A percentile compares a stretch with the other conserved stretches of the same genome.
Evolutionary conservation across 495 filamentous ascomycete genomes (phyloP).

Genomic region (Neurospora hispaniola): DNA sequence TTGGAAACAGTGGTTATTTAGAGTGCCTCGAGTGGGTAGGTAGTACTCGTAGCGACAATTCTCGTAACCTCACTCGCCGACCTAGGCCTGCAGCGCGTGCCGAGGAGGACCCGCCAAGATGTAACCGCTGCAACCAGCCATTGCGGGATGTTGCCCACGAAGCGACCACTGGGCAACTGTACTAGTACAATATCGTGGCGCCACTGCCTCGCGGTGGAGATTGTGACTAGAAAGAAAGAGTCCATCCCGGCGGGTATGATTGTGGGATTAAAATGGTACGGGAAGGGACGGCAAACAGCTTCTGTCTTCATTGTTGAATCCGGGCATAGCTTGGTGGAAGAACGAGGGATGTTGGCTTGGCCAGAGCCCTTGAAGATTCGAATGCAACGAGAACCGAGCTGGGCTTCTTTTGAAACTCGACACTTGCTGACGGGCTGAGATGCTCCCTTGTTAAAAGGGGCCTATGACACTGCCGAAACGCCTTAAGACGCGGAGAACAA

Average conservation of each 20-base stretch:
- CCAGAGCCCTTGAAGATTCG: not conserved
- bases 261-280: not conserved
- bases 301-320: not conserved
- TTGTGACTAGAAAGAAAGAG: not conserved
- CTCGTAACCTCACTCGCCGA: not conserved
- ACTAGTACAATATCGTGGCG: not conserved
- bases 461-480: not conserved
- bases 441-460: not conserved
- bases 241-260: not conserved
- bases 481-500: not conserved
- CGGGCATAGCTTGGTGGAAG: not conserved
- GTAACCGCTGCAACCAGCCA: constrained; percentile 1
- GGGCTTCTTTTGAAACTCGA: not conserved
- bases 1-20: not conserved
- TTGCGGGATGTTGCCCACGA: not conserved
- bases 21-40: not conserved
- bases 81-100: not conserved
- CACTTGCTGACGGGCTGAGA: not conserved
- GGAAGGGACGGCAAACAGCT: not conserved
- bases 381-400: not conserved
- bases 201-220: not conserved
- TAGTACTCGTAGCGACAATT: not conserved
- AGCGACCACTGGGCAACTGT: not conserved
- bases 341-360: not conserved
- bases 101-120: not conserved